Evolutionary conservation across 371 early-diverging fungal species (phyloP).

Genomic region (Dichotomocladium elegans): DNA sequence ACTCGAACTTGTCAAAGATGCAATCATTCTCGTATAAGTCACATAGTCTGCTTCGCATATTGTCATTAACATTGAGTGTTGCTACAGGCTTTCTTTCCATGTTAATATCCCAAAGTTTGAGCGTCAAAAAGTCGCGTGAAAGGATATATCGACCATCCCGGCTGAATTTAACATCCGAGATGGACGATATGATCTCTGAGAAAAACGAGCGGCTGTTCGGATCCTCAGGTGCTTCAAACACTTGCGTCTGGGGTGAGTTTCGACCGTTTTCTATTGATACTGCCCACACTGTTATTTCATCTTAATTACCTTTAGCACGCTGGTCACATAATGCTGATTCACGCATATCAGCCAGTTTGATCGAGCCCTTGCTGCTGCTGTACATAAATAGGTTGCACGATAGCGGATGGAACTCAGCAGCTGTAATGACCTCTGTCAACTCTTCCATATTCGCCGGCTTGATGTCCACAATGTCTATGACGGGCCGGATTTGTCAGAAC

Average conservation of each 20-base stretch:
- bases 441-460: constrained; percentile 96
- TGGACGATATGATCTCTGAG: constrained; percentile 95
- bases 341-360: constrained; percentile 90
- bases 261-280: too few relatives aligned
- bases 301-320: constrained; percentile 60
- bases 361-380: constrained; percentile 88
- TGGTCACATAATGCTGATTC: constrained; percentile 82
- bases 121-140: constrained; percentile 91
- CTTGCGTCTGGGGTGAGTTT: too few relatives aligned
- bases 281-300: too few relatives aligned
- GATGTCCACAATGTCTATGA: constrained; percentile 92
- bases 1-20: constrained; percentile 98
- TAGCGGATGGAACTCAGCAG: constrained; percentile 87
- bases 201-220: constrained; percentile 91
- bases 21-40: constrained; percentile 97
- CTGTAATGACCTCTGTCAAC: constrained; percentile 94
- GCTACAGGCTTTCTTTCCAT: constrained; percentile 91
- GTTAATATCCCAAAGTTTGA: constrained; percentile 95
- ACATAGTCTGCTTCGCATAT: constrained; percentile 87
- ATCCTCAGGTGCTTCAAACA: constrained; percentile 92
- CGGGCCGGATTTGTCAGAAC: too few relatives aligned
- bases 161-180: constrained; percentile 92
- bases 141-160: constrained; percentile 94
- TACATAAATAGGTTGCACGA: constrained; percentile 91
- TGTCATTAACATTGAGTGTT: constrained; percentile 90